Evolutionary conservation across 306 rosid species (phyloP).

Genomic region (Casuarina glauca): DNA sequence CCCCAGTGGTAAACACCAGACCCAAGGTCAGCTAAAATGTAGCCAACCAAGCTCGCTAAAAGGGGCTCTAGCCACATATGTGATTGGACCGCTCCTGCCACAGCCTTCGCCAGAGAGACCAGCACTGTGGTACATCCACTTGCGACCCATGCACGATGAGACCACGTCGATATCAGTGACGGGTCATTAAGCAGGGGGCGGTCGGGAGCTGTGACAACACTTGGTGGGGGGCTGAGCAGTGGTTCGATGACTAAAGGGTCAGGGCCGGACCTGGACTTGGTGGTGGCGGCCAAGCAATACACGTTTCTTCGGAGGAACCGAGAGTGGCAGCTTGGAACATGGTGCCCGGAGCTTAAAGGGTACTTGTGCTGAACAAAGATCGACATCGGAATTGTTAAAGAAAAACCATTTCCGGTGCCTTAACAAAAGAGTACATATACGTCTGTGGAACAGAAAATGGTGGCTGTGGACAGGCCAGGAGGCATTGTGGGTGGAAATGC

Average conservation of each 20-base stretch:
- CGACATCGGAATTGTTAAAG: conserved; percentile 44
- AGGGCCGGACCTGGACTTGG: conserved; percentile 14
- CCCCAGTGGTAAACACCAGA: conserved; percentile 95
- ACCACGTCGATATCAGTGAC: conserved; percentile 67
- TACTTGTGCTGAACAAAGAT: conserved; percentile 58
- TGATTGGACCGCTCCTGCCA: conserved; percentile 34
- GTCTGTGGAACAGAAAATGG: conserved; percentile 13
- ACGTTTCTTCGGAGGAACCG: conserved; percentile 2
- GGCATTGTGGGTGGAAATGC: conserved; percentile 26
- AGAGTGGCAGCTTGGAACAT: conserved; percentile 4
- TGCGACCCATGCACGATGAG: conserved; percentile 82
- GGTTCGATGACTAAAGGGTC: conserved; percentile 36
- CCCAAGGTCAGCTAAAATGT: conserved; percentile 75
- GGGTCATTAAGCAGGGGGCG: conserved; percentile 47
- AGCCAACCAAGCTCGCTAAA: conserved; percentile 58
- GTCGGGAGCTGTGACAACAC: conserved; percentile 2
- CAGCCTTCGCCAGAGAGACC: conserved; percentile 49
- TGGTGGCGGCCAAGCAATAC: conserved; percentile 36
- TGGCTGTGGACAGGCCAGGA: conserved; percentile 29
- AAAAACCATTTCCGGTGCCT: conserved; percentile 20
- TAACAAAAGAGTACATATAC: neutral
- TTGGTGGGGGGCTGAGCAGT: neutral
- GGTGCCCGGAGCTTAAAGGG: conserved; percentile 32
- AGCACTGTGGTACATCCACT: conserved; percentile 51
- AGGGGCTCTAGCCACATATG: conserved; percentile 45